Conservation (phyloP, 2,329 filamentous ascomycete genomes). For the Ambrosiella xylebori region DNA sequence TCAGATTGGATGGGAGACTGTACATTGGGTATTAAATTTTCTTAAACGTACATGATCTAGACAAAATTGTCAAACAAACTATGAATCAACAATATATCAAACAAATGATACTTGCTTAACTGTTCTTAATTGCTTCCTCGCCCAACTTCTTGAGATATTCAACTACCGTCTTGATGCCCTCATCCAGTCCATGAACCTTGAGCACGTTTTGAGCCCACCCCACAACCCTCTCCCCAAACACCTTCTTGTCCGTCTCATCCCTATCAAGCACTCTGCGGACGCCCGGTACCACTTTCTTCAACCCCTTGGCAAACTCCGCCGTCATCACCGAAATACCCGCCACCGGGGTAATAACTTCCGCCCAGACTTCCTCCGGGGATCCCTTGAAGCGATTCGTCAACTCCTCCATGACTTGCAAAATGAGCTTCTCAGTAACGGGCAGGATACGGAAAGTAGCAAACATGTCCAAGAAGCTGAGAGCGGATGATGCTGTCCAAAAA, state of each 20-base stretch:
- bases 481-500: conserved; percentile 47
- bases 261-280: background rate
- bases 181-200: conserved; percentile 32
- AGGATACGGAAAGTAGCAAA: conserved; percentile 53
- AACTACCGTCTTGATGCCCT: conserved; percentile 37
- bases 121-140: background rate
- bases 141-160: conserved; percentile 28
- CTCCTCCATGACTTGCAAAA: conserved; percentile 54
- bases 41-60: too few relatives aligned
- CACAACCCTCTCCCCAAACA: conserved; percentile 30
- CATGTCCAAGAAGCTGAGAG: conserved; percentile 64
- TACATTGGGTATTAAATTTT: too few relatives aligned
- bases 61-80: too few relatives aligned
- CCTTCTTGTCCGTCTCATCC: conserved; percentile 24
- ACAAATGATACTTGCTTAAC: background rate
- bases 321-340: conserved; percentile 46
- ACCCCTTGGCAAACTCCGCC: conserved; percentile 53
- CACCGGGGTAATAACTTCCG: conserved; percentile 54
- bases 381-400: conserved; percentile 44
- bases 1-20: too few relatives aligned
- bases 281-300: conserved; percentile 45
- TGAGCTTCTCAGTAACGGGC: conserved; percentile 37
- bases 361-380: conserved; percentile 47
- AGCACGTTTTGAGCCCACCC: conserved; percentile 40
- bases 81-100: too few relatives aligned